These are phyloP conservation scores for Coemansia sp. DNA, from an alignment of 192 early-diverging fungal genomes.

Conservation along the genomic window DNA sequence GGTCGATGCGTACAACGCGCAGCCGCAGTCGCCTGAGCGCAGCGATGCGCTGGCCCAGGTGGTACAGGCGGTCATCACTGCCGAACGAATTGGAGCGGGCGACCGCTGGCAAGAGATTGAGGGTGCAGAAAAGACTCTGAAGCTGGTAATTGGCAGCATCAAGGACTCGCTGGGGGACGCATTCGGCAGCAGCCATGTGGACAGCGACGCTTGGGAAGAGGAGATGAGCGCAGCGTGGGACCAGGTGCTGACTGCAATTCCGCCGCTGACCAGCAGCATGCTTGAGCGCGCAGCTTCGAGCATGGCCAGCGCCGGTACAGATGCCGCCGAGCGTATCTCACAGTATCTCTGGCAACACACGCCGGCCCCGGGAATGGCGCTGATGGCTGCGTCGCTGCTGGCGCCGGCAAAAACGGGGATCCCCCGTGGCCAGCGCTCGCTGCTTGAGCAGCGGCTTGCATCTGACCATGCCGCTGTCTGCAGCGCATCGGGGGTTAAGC, in stretches of 20 bases:
- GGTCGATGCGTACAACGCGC: constrained; percentile 1
- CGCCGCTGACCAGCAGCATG: constrained; percentile 11
- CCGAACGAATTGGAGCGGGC: background rate
- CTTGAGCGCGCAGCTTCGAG: background rate
- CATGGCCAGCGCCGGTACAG: background rate
- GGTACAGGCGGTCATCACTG: constrained; percentile 11
- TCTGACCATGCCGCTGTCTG: constrained; percentile 21
- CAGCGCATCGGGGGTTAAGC: background rate
- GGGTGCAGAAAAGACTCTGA: constrained; percentile 43
- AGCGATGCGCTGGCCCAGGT: constrained; percentile 5
- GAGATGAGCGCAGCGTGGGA: constrained; percentile 46
- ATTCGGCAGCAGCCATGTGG: background rate
- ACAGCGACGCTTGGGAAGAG: constrained; percentile 11
- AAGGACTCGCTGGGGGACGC: constrained; percentile 26
- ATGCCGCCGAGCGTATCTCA: background rate
- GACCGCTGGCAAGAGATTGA: constrained; percentile 38
- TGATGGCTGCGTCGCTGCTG: constrained; percentile 42
- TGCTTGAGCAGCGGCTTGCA: constrained; percentile 29
- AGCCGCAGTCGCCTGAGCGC: background rate
- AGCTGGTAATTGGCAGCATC: constrained; percentile 39
- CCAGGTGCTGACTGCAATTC: constrained; percentile 34
- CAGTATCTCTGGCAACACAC: constrained; percentile 31
- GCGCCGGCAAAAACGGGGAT: constrained; percentile 20
- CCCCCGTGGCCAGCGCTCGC: constrained; percentile 18
- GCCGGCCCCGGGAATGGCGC: constrained; percentile 39